phyloP scores from a whole-genome alignment of 2,329 filamentous ascomycete species.

The Didymella glomerata region DNA sequence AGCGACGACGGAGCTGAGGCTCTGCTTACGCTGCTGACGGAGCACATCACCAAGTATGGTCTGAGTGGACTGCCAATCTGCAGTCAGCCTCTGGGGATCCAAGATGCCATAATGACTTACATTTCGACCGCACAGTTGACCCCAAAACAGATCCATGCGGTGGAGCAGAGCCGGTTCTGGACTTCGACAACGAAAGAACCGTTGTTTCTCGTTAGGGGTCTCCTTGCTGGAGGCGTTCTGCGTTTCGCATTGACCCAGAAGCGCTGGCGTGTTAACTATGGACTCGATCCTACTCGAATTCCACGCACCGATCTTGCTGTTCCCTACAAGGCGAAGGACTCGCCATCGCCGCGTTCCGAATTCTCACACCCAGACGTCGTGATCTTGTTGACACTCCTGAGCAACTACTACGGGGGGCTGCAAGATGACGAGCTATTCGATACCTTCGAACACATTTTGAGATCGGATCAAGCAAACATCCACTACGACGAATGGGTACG shows the following conservation, averaged over 20 bases:
- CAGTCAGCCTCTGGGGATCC: constrained; percentile 42
- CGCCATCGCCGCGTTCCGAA: constrained; percentile 68
- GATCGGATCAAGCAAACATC: constrained; percentile 60
- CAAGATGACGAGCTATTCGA: constrained; percentile 59
- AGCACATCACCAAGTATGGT: constrained; percentile 56
- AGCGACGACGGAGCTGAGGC: constrained; percentile 46
- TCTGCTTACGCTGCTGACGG: constrained; percentile 38
- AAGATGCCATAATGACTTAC: constrained; percentile 54
- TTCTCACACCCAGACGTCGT: constrained; percentile 74
- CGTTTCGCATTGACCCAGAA: constrained; percentile 64
- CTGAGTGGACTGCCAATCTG: constrained; percentile 57
- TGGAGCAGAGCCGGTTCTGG: constrained; percentile 49
- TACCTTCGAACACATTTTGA: constrained; percentile 58
- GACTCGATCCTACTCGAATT: constrained; percentile 59
- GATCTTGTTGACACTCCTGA: constrained; percentile 70
- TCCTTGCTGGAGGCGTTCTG: constrained; percentile 66
- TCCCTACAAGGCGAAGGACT: constrained; percentile 72
- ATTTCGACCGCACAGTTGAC: constrained; percentile 53
- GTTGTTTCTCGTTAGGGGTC: constrained; percentile 62
- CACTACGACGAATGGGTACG: constrained; percentile 63
- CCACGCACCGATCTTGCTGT: constrained; percentile 64
- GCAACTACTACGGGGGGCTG: constrained; percentile 72
- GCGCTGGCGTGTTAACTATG: constrained; percentile 72
- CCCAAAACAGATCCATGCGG: constrained; percentile 35
- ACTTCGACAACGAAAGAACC: constrained; percentile 42